A percentile compares a stretch with the other conserved stretches of the same genome.
phyloP scores from a whole-genome alignment of 176 grass and related monocot genomes.

The Bolboschoenus planiculmis region DNA sequence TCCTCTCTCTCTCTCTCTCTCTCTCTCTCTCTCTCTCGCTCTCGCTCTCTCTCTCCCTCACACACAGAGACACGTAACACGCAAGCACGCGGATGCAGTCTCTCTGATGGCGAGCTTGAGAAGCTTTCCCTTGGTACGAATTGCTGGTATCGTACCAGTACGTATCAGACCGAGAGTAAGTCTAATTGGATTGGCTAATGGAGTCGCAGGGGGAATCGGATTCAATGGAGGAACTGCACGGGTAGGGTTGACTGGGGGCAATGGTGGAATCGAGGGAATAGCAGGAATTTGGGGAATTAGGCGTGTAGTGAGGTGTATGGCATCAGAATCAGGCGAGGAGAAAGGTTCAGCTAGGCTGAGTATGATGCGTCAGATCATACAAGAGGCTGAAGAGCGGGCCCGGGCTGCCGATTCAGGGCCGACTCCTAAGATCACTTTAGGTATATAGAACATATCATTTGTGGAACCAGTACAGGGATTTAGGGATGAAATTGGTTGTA shows the following conservation, averaged over 20 bases:
- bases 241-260: constrained; percentile 22
- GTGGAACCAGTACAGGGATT: background rate
- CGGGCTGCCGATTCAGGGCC: constrained; percentile 56
- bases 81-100: background rate
- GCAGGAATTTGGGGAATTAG: constrained; percentile 18
- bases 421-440: constrained; percentile 57
- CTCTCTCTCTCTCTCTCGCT: too few relatives aligned
- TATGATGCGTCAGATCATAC: constrained; percentile 68
- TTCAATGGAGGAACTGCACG: background rate
- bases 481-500: background rate
- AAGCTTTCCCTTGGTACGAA: constrained; percentile 4
- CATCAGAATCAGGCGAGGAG: constrained; percentile 35
- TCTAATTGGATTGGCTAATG: background rate
- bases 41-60: too few relatives aligned
- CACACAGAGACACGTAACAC: background rate
- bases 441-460: constrained; percentile 36
- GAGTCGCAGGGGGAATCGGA: background rate
- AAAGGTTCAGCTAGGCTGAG: constrained; percentile 64
- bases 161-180: background rate
- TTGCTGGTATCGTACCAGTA: background rate
- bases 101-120: constrained; percentile 2
- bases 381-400: constrained; percentile 67
- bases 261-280: constrained; percentile 1
- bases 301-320: constrained; percentile 38
- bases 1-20: too few relatives aligned